These are phyloP conservation scores for Megacollybia platyphylla DNA, from an alignment of 1,284 basidiomycete genomes.

Conservation along the genomic window DNA sequence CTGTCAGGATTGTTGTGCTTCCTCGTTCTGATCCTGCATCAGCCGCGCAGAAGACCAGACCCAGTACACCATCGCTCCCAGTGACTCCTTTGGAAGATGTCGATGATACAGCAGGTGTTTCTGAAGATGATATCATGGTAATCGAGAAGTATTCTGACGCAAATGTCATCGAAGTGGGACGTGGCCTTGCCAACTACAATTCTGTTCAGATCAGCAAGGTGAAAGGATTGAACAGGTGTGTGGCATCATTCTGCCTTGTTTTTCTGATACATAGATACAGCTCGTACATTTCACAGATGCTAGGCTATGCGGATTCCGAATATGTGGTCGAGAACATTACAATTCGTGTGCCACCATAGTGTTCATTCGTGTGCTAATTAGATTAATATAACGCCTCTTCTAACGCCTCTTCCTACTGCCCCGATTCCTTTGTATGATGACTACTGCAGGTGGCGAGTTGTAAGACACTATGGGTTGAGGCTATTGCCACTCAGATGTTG, in stretches of 20 bases:
- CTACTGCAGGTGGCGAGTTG: background rate
- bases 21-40: constrained; percentile 16
- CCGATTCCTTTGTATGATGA: background rate
- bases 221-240: constrained; percentile 83
- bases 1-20: constrained; percentile 72
- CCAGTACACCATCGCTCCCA: constrained; percentile 9
- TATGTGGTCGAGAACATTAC: constrained; percentile 94
- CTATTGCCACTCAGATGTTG: background rate
- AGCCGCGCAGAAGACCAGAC: background rate
- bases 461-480: background rate
- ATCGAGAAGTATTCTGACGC: constrained; percentile 27
- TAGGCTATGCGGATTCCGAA: constrained; percentile 93
- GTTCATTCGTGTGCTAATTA: background rate
- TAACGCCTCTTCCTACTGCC: background rate
- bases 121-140: constrained; percentile 20
- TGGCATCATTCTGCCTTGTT: constrained; percentile 6
- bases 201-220: constrained; percentile 84
- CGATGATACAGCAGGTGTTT: constrained; percentile 22
- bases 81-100: constrained; percentile 17
- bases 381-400: background rate
- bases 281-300: constrained; percentile 65
- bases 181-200: constrained; percentile 93
- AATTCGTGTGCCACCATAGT: constrained; percentile 33
- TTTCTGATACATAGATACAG: constrained; percentile 24
- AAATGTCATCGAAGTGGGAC: constrained; percentile 83